Base-by-base conservation (phyloP, 2,329 filamentous ascomycete genomes). In the Fusarium nelsonii region DNA sequence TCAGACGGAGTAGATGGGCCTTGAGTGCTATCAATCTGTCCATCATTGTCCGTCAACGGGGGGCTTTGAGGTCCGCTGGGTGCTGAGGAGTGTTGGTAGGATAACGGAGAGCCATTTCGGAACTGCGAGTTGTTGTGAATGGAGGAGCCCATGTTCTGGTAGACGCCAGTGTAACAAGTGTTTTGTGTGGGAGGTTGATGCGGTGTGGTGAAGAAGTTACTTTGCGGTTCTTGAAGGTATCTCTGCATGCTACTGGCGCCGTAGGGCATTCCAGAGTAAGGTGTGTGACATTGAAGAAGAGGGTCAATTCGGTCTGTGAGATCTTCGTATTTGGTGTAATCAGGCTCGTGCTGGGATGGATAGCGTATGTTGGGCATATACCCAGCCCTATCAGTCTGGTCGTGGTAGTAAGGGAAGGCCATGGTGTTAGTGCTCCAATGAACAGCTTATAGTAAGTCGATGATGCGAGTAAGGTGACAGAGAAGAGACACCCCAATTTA, bases 1-100 rank as follows among this genome's bases (percentile, higher is more conserved):
- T 65, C 67, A 2, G 70, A 55, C 20, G 72, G 72, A 10, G 70
- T 73, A 36, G 62, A 63, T 32, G 72, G 70, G 8, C 52, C 63
- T 45, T 56, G 59, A 6, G 62, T 64, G 20, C 63, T 60, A 15
- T 73, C 63, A n/a, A 54, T 44, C 36, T 53, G 56, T 32, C 32
- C 46, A 41, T 72, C 72, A 34, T 54, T 65, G 4, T 70, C 72
- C 11, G 67, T 69, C 32, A 55, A 44, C 10, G 43, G 56, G 16
- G 71, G 71, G 23, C 67, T 72, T 36, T 66, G 70, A n/a, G 60
- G 50, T n/a, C 58, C 58, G 36, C 69, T 72, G 16, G 55, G 36
- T 28, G 54, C 37, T 23, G 63, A 65, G 20, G 68, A 65, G 37
- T 70, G 65, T 16, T 68, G 58, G 18, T 69, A 70, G 39, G 68